phyloP scores from a whole-genome alignment of 768 basidiomycete genomes.

The Kwoniella sp. region DNA sequence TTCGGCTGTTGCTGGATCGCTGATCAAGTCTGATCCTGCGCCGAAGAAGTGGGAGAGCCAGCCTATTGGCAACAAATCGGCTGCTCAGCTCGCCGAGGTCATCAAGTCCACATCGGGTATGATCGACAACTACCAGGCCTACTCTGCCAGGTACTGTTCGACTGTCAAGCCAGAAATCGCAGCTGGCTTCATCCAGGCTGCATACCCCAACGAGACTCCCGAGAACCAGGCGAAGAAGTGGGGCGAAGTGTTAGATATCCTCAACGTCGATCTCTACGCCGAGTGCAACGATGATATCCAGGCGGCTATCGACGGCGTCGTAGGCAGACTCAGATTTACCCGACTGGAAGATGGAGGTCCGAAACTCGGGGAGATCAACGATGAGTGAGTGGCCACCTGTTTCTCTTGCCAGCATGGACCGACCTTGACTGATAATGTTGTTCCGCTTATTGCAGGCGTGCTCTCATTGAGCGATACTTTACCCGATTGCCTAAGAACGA shows the following conservation, averaged over 20 bases:
- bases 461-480: slow-evolving; percentile 90
- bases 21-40: slow-evolving; percentile 4
- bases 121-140: slow-evolving; percentile 65
- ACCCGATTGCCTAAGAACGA: slow-evolving; percentile 68
- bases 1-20: slow-evolving; percentile 62
- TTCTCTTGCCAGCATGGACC: too few species aligned
- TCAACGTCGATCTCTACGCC: slow-evolving; percentile 85
- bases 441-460: slow-evolving; percentile 66
- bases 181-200: slow-evolving; percentile 74
- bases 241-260: slow-evolving; percentile 74
- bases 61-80: slow-evolving; percentile 64
- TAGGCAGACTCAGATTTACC: slow-evolving; percentile 75
- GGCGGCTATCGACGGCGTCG: slow-evolving; percentile 72
- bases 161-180: slow-evolving; percentile 67
- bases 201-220: slow-evolving; percentile 59
- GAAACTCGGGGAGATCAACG: slow-evolving; percentile 75
- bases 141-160: slow-evolving; percentile 67
- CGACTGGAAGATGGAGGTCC: slow-evolving; percentile 82
- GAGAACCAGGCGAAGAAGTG: slow-evolving; percentile 71
- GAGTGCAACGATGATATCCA: slow-evolving; percentile 84
- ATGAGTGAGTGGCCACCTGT: slow-evolving; percentile 59
- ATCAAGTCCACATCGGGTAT: slow-evolving; percentile 60
- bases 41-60: slow-evolving; percentile 67
- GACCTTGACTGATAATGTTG: too few species aligned
- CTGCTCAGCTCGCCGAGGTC: slow-evolving; percentile 69